These are phyloP conservation scores for Ganoderma boninense DNA, from an alignment of 1,284 basidiomycete genomes.

Conservation along the genomic window DNA sequence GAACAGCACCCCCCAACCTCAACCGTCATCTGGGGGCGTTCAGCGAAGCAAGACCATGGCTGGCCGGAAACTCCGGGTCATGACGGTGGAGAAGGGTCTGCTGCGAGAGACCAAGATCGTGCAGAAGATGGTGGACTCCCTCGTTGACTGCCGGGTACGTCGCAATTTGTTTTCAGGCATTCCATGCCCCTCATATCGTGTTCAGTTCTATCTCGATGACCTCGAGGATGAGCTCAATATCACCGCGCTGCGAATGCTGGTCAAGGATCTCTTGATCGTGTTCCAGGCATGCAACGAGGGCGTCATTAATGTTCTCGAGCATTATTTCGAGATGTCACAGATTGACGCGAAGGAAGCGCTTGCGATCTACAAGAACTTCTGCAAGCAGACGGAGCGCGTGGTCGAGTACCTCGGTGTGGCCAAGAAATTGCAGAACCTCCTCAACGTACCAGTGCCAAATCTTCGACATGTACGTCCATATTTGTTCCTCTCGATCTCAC, in stretches of 20 bases:
- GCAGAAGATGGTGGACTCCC: slow-evolving; percentile 87
- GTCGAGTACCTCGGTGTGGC: slow-evolving; percentile 96
- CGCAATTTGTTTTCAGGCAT: not conserved
- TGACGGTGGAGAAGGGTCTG: slow-evolving; percentile 97
- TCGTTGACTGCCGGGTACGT: slow-evolving; percentile 88
- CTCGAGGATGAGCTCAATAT: slow-evolving; percentile 92
- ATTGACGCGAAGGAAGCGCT: slow-evolving; percentile 90
- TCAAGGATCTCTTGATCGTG: slow-evolving; percentile 95
- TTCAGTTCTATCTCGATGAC: slow-evolving; percentile 93
- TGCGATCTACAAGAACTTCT: slow-evolving; percentile 93
- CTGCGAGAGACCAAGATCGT: slow-evolving; percentile 92
- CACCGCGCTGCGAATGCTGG: slow-evolving; percentile 92
- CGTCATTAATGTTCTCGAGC: slow-evolving; percentile 96
- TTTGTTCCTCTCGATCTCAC: not conserved
- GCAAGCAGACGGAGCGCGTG: slow-evolving; percentile 92
- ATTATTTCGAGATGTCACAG: slow-evolving; percentile 99
- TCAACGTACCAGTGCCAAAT: slow-evolving; percentile 95
- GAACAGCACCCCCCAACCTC: slow-evolving; percentile 17
- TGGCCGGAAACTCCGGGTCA: slow-evolving; percentile 85
- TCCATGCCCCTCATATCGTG: not conserved
- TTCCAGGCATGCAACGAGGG: slow-evolving; percentile 99
- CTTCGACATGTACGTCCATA: slow-evolving; percentile 78
- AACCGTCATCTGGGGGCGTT: slow-evolving; percentile 39
- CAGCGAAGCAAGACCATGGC: slow-evolving; percentile 80
- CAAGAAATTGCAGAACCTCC: slow-evolving; percentile 89